Base-by-base conservation (phyloP, 345 rosid genomes). In the Trapa bicornis region DNA sequence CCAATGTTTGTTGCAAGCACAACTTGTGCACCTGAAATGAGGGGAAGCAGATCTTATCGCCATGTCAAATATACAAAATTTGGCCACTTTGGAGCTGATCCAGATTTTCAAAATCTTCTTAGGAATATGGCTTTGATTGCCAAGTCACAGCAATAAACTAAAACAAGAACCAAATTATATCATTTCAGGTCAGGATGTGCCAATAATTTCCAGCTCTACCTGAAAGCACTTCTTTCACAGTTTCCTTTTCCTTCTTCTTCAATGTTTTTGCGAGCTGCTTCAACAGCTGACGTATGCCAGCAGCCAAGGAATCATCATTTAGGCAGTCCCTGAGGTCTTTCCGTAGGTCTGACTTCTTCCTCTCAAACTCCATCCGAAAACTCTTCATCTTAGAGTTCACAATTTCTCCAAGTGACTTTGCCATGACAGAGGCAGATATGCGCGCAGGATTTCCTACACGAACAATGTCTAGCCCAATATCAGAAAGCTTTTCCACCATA, bases 381-480 rank as follows among this genome's bases (percentile, higher is more conserved):
- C 76, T 75, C 75, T 84, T 83, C 74, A 93, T 89, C 80, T 83
- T 86, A 38, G 81, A 74, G 65, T 86, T 88, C 56, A 90, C 98
- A 72, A 93, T 90, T 71, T 84, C 96, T 66, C 85, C 86, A 72
- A 93, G 75, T 65, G 98, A 93, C 74, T 84, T 90, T 64, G 96
- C 86, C 71, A 97, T 86, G 61, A 93, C 98, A 29, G 86, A 76
- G 11, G 93, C 76, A 68, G 97, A 88, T 77, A 90, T 85, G 64
- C 98, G 89, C 65, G 92, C 98, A 58, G 98, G 98, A 73, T 93
- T 93, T 70, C 98, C 97, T 64, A 93, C 89, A 45, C 96, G 85
- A 66, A 93, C 98, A 74, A 90, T 76, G 75, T 93, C 72, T 67
- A 90, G 75, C 63, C 91, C 92, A 41, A 77, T 76, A 77, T 69